phyloP scores from a whole-genome alignment of 106 monocot genomes.

The Ottelia alismoides region DNA sequence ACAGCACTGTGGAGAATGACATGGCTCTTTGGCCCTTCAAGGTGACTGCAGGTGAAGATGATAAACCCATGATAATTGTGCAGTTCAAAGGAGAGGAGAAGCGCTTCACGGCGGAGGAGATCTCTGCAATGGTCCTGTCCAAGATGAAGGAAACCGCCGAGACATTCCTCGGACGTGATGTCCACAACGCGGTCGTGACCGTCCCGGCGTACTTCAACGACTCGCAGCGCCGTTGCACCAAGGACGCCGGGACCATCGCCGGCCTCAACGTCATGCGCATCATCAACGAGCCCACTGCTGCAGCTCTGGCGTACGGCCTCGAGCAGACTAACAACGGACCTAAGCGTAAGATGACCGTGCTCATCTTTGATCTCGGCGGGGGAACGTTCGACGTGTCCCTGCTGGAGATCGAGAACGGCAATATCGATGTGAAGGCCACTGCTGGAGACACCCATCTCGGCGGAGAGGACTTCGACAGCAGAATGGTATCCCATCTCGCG shows the following conservation, averaged over 20 bases:
- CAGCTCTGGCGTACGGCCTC: slow-evolving; percentile 15
- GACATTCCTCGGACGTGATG: slow-evolving; percentile 1
- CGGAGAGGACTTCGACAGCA: slow-evolving; percentile 11
- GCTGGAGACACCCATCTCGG: slow-evolving; percentile 15
- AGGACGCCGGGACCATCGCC: slow-evolving; percentile 13
- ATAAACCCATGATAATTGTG: slow-evolving; percentile 12
- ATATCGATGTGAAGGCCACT: slow-evolving; percentile 10
- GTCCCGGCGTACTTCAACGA: slow-evolving; percentile 19
- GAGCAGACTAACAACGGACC: not conserved
- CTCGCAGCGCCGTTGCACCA: slow-evolving; percentile 12
- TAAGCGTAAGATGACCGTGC: slow-evolving; percentile 2
- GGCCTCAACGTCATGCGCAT: slow-evolving; percentile 10
- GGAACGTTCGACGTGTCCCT: slow-evolving; percentile 5
- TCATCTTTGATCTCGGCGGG: slow-evolving; percentile 14
- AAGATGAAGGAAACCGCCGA: slow-evolving; percentile 11
- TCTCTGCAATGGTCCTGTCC: slow-evolving; percentile 13
- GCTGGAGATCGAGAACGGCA: slow-evolving; percentile 6
- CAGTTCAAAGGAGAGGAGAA: slow-evolving; percentile 15
- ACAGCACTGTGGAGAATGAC: slow-evolving; percentile 5
- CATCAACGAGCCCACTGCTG: slow-evolving; percentile 9
- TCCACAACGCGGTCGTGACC: slow-evolving; percentile 13
- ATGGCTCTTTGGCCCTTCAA: slow-evolving; percentile 19
- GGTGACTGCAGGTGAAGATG: slow-evolving; percentile 2
- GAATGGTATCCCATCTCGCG: slow-evolving; percentile 8
- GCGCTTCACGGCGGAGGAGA: slow-evolving; percentile 13